Evolutionary conservation across 73 alveolate genomes (phyloP), one percentile per base, ranked within the genome.

Genomic region (Blepharisma japonicum): DNA sequence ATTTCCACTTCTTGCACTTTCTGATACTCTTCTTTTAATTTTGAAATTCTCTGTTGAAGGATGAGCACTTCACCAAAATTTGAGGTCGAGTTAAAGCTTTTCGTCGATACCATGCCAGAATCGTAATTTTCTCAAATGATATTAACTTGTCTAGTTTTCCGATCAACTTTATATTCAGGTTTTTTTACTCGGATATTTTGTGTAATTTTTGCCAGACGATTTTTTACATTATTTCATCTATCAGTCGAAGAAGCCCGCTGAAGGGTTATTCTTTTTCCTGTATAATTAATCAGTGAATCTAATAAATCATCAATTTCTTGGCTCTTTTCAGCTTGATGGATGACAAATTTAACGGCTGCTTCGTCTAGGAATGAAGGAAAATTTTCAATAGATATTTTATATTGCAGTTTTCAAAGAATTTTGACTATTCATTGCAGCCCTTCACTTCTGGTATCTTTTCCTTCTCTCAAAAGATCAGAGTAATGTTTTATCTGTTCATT

Each of bases 391-490:
- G 67, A 53, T 53, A 53, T 1, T 14, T 11, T 53, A 14, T 4
- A 11, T 20, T 20, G 27, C 23, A 53, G 4, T 53, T 53, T 53
- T 20, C 67, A 53, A 14, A 53, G 67, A 11, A 53, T 53, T 14
- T 14, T 53, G 23, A 53, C 67, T 53, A 53, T 53, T 20, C 67
- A 53, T 53, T 53, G 67, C n/a, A 53, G 67, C 23, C 67, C 67
- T 53, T 53, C 67, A 53, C 23, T 53, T 53, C 23, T 53, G 4
- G 67, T 53, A 20, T 53, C 67, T 53, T 53, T 53, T 20, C 67
- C 67, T 53, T 53, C 67, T 53, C 23, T 53, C 23, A 53, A 53
- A 11, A 53, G 67, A 11, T 53, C 67, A 53, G 23, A 53, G 4
- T 14, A 53, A 53, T 53, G 67, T 4, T 53, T 53, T 11, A 20